Evolutionary conservation across 495 filamentous ascomycete species (phyloP).

Genomic region (Penicillium antarcticum): DNA sequence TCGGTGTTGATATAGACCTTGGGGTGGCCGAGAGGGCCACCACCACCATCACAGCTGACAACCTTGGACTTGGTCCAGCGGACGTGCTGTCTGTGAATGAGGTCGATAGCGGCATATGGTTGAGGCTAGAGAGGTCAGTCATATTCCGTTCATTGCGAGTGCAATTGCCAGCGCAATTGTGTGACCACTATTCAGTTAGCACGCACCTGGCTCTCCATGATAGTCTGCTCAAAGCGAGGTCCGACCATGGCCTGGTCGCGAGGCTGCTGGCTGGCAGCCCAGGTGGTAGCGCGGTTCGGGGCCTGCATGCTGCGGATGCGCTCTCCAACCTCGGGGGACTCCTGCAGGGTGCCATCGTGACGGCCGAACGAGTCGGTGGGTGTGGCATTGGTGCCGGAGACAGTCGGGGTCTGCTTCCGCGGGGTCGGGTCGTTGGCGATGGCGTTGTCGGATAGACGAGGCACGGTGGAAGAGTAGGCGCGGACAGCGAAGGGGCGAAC

Average conservation of each 20-base stretch:
- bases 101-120: slow-evolving; percentile 83
- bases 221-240: slow-evolving; percentile 94
- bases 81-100: slow-evolving; percentile 95
- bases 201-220: slow-evolving; percentile 83
- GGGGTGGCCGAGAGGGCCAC: slow-evolving; percentile 88
- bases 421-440: slow-evolving; percentile 55
- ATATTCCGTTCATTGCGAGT: slow-evolving; percentile 1
- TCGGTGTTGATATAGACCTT: slow-evolving; percentile 96
- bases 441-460: slow-evolving; percentile 47
- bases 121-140: slow-evolving; percentile 60
- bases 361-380: slow-evolving; percentile 48
- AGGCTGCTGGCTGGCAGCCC: slow-evolving; percentile 81
- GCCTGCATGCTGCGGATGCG: slow-evolving; percentile 66
- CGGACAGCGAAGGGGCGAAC: slow-evolving; percentile 35
- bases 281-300: slow-evolving; percentile 76
- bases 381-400: slow-evolving; percentile 59
- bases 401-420: slow-evolving; percentile 42
- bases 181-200: not conserved
- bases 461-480: slow-evolving; percentile 47
- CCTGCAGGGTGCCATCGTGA: slow-evolving; percentile 47
- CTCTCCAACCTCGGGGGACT: slow-evolving; percentile 59
- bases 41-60: slow-evolving; percentile 90
- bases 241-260: slow-evolving; percentile 81
- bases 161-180: not conserved
- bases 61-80: slow-evolving; percentile 79